Evolutionary conservation across 768 basidiomycete genomes (phyloP), one percentile per base, ranked within the genome.

Genomic region (Tylopilus vinaceipallidus): DNA sequence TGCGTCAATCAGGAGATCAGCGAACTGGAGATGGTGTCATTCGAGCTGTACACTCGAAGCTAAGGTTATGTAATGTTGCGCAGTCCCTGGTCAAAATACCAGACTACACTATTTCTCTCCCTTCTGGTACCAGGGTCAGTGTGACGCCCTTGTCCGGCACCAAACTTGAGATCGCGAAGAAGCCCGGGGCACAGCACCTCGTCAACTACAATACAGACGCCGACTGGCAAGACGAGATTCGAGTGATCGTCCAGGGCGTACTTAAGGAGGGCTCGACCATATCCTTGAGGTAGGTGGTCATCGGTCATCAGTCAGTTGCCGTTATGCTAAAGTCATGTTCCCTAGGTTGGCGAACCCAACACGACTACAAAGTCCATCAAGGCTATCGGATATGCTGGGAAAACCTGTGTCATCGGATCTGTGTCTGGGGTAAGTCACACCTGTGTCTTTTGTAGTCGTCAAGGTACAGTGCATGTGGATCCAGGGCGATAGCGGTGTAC

Each of bases 101-200:
- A 0, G 64, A 74, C 16, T 77, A 84, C 11, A n/a, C n/a, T n/a
- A n/a, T 12, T 16, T 7, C 84, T 2, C 73, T 82, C 35, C 78
- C 81, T 2, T 73, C 79, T 8, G 84, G 84, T 32, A 84, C 83
- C 2, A 76, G 66, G 1, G 83, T 85, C 49, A 84, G 88, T 54
- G 74, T 75, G 23, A 87, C 84, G 0, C 85, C 84, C 1, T 85
- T 83, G 0, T 82, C 81, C 0, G 82, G 85, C 56, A 73, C 75
- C 40, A 88, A 88, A 56, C 71, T 85, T n/a, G 71, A 76, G 51
- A 54, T 76, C 26, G 82, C 75, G 9, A 65, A 70, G 38, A 73
- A 73, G 37, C 73, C 83, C 17, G 82, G 84, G 17, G 76, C 73
- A 12, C 71, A 75, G 16, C 70, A 82, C 46, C 56, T 78, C 17